Base-by-base conservation (phyloP, 2,329 filamentous ascomycete species). In the Colletotrichum camelliae region DNA sequence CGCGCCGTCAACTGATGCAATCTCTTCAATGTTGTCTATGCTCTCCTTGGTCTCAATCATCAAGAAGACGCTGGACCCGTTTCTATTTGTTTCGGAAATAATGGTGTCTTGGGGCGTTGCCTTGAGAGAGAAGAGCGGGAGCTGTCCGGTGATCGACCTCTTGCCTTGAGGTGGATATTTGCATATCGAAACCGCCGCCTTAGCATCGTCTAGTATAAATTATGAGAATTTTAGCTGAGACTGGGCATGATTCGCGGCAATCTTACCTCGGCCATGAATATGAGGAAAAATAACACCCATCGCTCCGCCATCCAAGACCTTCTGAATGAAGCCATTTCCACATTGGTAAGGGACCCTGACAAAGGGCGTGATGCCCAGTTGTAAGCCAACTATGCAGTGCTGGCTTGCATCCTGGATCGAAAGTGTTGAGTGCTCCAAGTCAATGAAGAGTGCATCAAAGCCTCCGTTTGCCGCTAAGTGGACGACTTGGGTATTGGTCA, bases 361-460 rank as follows among this genome's bases (percentile, higher is more conserved):
- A 2, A 81, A 80, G 9, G 79, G 80, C 6, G 80, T 77, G 4
- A 75, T 29, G 4, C 71, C 70, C 7, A 67, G 5, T 8, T 62
- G 71, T 8, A 83, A 75, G 0, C 79, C 82, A 1, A 80, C 78
- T 5, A 75, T 79, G 71, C 81, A 83, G 2, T 84, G 77, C 18
- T 80, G 79, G 72, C 80, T 81, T 3, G 80, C 80, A 29, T 84
- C 80, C 21, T 79, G 77, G 5, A 84, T 65, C 0, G 82, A 82
- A 5, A 86, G 75, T 4, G 77, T 78, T 6, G 82, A 81, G 61
- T 86, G 84, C 76, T 86, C 84, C 8, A 86, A 78, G 43, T 86
- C 85, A 72, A 86, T 85, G 77, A 86, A 86, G 0, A 86, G 77
- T 8, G 81, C 76, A 66, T 86, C 82, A 67, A 81, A 85, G 24